Evolutionary conservation across 768 basidiomycete genomes (phyloP).

Genomic region (Lentinus tigrinus): DNA sequence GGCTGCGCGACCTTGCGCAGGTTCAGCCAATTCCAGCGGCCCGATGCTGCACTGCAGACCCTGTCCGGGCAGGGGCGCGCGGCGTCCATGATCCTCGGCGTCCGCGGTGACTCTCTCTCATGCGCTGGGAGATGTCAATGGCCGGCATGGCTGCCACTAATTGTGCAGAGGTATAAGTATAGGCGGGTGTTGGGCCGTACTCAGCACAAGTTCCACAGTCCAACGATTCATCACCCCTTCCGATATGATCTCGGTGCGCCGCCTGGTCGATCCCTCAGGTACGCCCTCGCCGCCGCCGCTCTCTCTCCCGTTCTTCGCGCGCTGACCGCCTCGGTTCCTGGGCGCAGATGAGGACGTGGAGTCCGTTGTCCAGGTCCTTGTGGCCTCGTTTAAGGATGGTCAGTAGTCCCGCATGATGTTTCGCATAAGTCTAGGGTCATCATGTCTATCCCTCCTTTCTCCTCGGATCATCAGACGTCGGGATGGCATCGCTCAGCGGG

Average conservation of each 20-base stretch:
- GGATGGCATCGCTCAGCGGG: conserved; percentile 12
- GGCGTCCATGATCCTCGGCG: conserved; percentile 13
- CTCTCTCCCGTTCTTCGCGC: background rate
- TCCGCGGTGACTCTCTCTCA: conserved; percentile 8
- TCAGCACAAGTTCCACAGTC: background rate
- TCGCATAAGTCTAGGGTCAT: background rate
- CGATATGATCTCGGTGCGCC: conserved; percentile 12
- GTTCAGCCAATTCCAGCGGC: background rate
- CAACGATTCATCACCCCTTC: background rate
- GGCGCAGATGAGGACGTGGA: conserved; percentile 21
- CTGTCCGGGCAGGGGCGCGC: conserved; percentile 1
- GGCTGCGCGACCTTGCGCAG: background rate
- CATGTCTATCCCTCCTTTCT: background rate
- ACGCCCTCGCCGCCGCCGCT: conserved; percentile 3
- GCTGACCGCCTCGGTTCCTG: background rate
- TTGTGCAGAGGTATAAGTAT: conserved; percentile 6
- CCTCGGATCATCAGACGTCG: conserved; percentile 7
- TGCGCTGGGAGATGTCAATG: background rate
- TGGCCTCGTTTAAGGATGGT: conserved; percentile 21
- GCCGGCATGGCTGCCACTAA: background rate
- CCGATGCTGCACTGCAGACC: background rate
- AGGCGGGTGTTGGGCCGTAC: background rate
- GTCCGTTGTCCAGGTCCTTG: conserved; percentile 18
- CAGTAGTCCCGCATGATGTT: background rate
- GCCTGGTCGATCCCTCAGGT: conserved; percentile 20